These are phyloP conservation scores for Ilyonectria destructans DNA, from an alignment of 2,329 filamentous ascomycete genomes.

Conservation along the genomic window DNA sequence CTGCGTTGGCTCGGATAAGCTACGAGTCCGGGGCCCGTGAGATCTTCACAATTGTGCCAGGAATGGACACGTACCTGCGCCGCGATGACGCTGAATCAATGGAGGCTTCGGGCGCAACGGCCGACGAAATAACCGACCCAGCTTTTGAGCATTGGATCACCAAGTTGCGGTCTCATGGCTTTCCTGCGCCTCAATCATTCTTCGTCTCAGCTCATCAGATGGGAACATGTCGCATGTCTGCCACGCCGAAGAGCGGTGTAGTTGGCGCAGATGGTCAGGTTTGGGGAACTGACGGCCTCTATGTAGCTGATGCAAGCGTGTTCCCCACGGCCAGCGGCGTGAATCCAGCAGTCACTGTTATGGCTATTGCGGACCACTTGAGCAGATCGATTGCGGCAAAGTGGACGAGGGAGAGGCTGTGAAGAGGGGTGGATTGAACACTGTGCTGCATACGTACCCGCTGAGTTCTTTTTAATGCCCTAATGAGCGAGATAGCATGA, in stretches of 20 bases:
- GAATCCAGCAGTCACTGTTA: slow-evolving; percentile 82
- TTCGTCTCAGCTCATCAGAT: slow-evolving; percentile 82
- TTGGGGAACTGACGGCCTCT: slow-evolving; percentile 75
- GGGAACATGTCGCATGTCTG: slow-evolving; percentile 80
- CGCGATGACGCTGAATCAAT: slow-evolving; percentile 1
- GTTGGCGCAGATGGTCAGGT: slow-evolving; percentile 69
- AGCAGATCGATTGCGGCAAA: slow-evolving; percentile 9
- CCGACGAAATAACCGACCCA: slow-evolving; percentile 54
- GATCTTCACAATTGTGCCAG: slow-evolving; percentile 76
- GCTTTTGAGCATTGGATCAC: slow-evolving; percentile 65
- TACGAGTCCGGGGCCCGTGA: slow-evolving; percentile 82
- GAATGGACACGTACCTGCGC: slow-evolving; percentile 72
- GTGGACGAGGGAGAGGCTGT: slow-evolving; percentile 10
- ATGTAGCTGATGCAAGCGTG: slow-evolving; percentile 79
- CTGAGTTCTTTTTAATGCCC: no score
- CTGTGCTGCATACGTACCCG: not conserved
- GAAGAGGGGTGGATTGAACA: no score
- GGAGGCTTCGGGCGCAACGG: slow-evolving; percentile 34
- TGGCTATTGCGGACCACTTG: slow-evolving; percentile 71
- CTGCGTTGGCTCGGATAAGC: slow-evolving; percentile 79
- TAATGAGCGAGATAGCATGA: no score
- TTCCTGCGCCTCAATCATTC: slow-evolving; percentile 51
- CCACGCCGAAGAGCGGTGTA: slow-evolving; percentile 62
- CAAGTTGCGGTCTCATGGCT: slow-evolving; percentile 13
- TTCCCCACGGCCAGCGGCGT: slow-evolving; percentile 81